These are phyloP conservation scores for Penicillium sp. DNA, from an alignment of 2,329 filamentous ascomycete genomes.

Conservation along the genomic window DNA sequence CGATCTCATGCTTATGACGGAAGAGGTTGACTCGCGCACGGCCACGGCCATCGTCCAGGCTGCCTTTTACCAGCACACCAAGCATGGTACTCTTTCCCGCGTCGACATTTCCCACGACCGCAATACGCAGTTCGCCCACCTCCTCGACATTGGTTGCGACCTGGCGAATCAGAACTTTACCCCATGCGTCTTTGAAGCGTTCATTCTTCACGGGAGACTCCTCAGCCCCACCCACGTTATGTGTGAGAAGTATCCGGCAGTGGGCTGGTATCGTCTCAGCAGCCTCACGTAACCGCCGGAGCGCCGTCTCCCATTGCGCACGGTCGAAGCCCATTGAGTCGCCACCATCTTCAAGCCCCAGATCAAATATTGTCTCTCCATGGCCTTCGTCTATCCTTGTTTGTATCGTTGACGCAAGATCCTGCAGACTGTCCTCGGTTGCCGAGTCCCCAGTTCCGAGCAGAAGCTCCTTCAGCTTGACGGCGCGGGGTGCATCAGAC, in stretches of 20 bases:
- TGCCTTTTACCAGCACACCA: slow-evolving; percentile 92
- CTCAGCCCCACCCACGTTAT: slow-evolving; percentile 77
- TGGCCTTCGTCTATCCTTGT: slow-evolving; percentile 77
- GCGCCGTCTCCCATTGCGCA: slow-evolving; percentile 73
- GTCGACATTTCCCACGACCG: slow-evolving; percentile 96
- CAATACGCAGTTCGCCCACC: slow-evolving; percentile 93
- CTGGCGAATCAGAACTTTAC: slow-evolving; percentile 84
- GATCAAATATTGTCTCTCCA: slow-evolving; percentile 86
- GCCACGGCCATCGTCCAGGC: slow-evolving; percentile 90
- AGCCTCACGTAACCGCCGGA: slow-evolving; percentile 65
- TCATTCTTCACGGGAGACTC: slow-evolving; percentile 67
- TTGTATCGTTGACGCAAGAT: slow-evolving; percentile 66
- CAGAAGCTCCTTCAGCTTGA: slow-evolving; percentile 75
- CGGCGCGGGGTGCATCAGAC: slow-evolving; percentile 65
- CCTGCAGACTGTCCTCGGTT: slow-evolving; percentile 60
- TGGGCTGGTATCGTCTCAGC: slow-evolving; percentile 69
- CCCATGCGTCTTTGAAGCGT: slow-evolving; percentile 73
- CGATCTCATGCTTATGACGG: slow-evolving; percentile 96
- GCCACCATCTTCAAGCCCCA: slow-evolving; percentile 87
- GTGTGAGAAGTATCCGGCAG: slow-evolving; percentile 82
- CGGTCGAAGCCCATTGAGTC: slow-evolving; percentile 77
- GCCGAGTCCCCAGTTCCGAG: slow-evolving; percentile 54
- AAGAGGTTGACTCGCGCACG: slow-evolving; percentile 95
- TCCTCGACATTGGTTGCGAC: slow-evolving; percentile 74
- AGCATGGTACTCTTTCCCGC: slow-evolving; percentile 96